A percentile compares a stretch with the other conserved stretches of the same genome.
Conservation (phyloP, 495 filamentous ascomycete genomes). For the Penicillium daleae region DNA sequence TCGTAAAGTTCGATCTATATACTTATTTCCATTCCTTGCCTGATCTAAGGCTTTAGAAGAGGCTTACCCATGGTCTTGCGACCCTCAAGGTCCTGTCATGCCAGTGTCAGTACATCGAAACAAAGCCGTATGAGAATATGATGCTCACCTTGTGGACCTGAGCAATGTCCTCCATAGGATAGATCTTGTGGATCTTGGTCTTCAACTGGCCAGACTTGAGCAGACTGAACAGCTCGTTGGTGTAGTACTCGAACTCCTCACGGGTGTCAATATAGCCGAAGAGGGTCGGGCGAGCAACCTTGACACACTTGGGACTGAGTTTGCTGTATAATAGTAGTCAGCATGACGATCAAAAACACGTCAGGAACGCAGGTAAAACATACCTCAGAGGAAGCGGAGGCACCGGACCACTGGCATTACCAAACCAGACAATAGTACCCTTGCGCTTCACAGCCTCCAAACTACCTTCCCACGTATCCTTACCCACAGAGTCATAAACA, state of each 20-base stretch:
- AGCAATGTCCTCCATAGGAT: constrained; percentile 76
- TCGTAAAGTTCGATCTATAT: background rate
- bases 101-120: constrained; percentile 10
- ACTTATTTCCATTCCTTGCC: background rate
- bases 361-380: constrained; percentile 27
- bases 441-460: constrained; percentile 79
- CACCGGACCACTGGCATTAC: constrained; percentile 85
- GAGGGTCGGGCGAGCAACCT: constrained; percentile 74
- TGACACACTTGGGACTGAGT: constrained; percentile 79
- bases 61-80: constrained; percentile 83
- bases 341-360: background rate
- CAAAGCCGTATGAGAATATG: background rate
- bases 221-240: constrained; percentile 72
- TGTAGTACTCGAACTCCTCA: constrained; percentile 76
- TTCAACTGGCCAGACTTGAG: constrained; percentile 70
- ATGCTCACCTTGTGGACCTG: constrained; percentile 66
- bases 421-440: constrained; percentile 83
- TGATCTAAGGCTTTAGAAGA: constrained; percentile 41
- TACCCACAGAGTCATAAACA: constrained; percentile 90
- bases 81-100: constrained; percentile 70
- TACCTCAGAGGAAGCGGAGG: constrained; percentile 71
- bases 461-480: constrained; percentile 82
- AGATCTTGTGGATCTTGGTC: constrained; percentile 76
- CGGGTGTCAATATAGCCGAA: constrained; percentile 74
- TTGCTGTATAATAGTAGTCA: constrained; percentile 29